These are phyloP conservation scores for Jatropha podagrica DNA, from an alignment of 441 rosid genomes.

Conservation along the genomic window DNA sequence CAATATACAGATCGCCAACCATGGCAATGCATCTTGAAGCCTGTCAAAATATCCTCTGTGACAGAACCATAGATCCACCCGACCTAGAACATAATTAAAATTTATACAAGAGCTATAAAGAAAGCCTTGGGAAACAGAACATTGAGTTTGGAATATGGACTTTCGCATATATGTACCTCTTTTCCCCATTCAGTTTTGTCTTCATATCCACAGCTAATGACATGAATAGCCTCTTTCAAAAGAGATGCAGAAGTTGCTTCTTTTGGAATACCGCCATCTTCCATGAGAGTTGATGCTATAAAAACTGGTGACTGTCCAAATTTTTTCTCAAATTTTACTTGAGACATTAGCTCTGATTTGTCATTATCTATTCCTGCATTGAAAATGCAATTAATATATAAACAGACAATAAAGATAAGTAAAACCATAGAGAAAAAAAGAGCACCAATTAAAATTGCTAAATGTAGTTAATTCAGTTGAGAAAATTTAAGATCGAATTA, in stretches of 20 bases:
- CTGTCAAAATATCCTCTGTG: conserved; percentile 96
- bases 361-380: conserved; percentile 56
- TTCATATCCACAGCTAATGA: conserved; percentile 96
- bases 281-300: conserved; percentile 73
- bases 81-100: conserved; percentile 42
- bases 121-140: neutral
- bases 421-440: neutral
- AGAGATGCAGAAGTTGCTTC: conserved; percentile 81
- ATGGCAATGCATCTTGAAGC: conserved; percentile 99
- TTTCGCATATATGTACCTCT: conserved; percentile 49
- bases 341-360: conserved; percentile 56
- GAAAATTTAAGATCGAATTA: conserved; percentile 4
- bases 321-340: conserved; percentile 80
- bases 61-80: conserved; percentile 99
- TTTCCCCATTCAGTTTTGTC: conserved; percentile 98
- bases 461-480: neutral
- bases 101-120: conserved; percentile 3
- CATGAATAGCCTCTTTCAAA: conserved; percentile 95
- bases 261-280: conserved; percentile 81
- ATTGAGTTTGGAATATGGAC: neutral
- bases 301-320: conserved; percentile 95
- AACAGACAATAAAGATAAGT: neutral
- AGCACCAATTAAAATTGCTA: neutral
- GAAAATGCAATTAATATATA: neutral
- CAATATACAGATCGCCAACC: conserved; percentile 99